A percentile compares a stretch with the other conserved stretches of the same genome.
Conservation (phyloP, 2,329 filamentous ascomycete genomes). For the Exophiala oligosperma region DNA sequence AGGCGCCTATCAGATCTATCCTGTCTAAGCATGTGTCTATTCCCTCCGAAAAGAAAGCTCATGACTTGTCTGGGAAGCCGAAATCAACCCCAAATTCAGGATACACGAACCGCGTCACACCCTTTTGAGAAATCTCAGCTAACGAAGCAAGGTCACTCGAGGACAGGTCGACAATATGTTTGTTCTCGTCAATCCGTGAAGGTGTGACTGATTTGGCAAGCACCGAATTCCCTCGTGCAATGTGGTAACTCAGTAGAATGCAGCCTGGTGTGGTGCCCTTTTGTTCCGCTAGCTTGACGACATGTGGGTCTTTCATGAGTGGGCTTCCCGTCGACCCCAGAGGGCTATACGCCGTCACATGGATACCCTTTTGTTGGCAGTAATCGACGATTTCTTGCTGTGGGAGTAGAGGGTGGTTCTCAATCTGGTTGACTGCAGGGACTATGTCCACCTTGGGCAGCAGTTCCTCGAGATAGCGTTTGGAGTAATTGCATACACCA, state of each 20-base stretch:
- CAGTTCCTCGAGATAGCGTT: constrained; percentile 50
- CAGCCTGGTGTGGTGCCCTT: constrained; percentile 40
- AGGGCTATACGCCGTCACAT: constrained; percentile 56
- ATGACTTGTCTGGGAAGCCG: constrained; percentile 27
- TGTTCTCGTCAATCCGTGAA: constrained; percentile 44
- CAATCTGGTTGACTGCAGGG: constrained; percentile 53
- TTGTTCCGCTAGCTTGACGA: constrained; percentile 43
- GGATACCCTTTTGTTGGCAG: constrained; percentile 52
- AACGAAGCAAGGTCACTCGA: constrained; percentile 38
- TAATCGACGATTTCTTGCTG: constrained; percentile 51
- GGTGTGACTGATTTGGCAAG: constrained; percentile 43
- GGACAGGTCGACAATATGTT: constrained; percentile 43
- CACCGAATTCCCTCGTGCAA: constrained; percentile 25
- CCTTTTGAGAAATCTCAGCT: constrained; percentile 25
- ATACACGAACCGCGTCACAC: constrained; percentile 23
- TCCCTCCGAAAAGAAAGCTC: background rate
- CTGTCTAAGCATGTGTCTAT: background rate
- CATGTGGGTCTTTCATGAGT: constrained; percentile 42
- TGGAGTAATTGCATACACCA: constrained; percentile 54
- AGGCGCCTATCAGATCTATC: background rate
- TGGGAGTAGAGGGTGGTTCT: constrained; percentile 56
- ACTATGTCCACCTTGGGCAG: constrained; percentile 46
- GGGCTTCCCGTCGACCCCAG: constrained; percentile 53
- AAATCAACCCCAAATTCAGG: constrained; percentile 26
- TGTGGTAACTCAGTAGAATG: constrained; percentile 46